Percentiles rank a stretch among this genome's conserved stretches.
Conservation (phyloP, 2,329 filamentous ascomycete genomes). For the Fusarium azukiicola region DNA sequence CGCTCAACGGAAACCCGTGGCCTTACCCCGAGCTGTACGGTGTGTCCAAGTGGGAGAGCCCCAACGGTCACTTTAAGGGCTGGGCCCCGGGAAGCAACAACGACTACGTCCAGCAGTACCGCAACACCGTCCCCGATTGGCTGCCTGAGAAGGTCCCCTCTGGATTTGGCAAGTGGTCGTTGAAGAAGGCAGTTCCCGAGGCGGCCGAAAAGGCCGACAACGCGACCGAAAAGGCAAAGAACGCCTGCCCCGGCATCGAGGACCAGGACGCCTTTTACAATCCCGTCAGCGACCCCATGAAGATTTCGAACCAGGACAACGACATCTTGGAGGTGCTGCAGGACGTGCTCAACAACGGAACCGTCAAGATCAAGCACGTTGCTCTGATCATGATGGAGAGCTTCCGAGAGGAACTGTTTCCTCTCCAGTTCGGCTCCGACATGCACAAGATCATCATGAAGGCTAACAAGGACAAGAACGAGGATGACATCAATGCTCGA, state of each 20-base stretch:
- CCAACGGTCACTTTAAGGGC: conserved; percentile 54
- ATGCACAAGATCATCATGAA: conserved; percentile 61
- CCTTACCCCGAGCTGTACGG: conserved; percentile 56
- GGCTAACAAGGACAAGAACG: conserved; percentile 55
- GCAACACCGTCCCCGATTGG: conserved; percentile 54
- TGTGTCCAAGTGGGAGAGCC: conserved; percentile 51
- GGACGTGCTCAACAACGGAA: conserved; percentile 47
- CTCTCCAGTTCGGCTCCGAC: conserved; percentile 64
- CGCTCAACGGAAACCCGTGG: conserved; percentile 49
- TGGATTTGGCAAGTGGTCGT: conserved; percentile 57
- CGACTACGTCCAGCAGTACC: conserved; percentile 49
- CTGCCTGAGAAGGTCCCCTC: conserved; percentile 50
- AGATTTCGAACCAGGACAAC: conserved; percentile 63
- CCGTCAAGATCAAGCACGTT: conserved; percentile 68
- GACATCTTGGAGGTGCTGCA: conserved; percentile 56
- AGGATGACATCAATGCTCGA: conserved; percentile 51
- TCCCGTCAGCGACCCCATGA: conserved; percentile 64
- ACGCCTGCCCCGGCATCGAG: conserved; percentile 19
- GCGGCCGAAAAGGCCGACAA: conserved; percentile 16
- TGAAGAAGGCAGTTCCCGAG: conserved; percentile 21
- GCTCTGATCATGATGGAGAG: conserved; percentile 70
- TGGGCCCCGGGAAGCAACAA: conserved; percentile 58
- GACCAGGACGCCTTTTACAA: conserved; percentile 59
- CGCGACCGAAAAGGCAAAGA: conserved; percentile 10
- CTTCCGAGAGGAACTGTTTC: conserved; percentile 69